A percentile compares a stretch with the other conserved stretches of the same genome.
These are phyloP conservation scores for Aspergillus sp. DNA, from an alignment of 2,329 filamentous ascomycete species.

Conservation along the genomic window DNA sequence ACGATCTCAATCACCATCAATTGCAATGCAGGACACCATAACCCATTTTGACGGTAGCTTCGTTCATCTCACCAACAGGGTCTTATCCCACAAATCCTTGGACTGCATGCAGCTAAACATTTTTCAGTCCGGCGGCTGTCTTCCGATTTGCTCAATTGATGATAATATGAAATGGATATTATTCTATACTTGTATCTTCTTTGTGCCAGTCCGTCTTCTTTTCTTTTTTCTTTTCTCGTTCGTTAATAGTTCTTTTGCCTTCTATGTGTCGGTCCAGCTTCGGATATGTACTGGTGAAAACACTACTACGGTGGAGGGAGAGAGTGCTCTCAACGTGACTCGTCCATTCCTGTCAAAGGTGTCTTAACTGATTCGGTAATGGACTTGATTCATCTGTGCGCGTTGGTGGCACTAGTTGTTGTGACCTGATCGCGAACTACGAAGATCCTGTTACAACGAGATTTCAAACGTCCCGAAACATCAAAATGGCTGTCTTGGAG, in stretches of 20 bases:
- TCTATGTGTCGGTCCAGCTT: background rate
- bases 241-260: background rate
- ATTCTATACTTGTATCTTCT: background rate
- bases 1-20: slow-evolving; percentile 8
- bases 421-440: slow-evolving; percentile 6
- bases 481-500: slow-evolving; percentile 8
- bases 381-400: background rate
- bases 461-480: slow-evolving; percentile 11
- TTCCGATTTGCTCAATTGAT: slow-evolving; percentile 4
- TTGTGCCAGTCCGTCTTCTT: background rate
- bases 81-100: slow-evolving; percentile 12
- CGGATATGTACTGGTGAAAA: background rate
- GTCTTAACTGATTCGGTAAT: background rate
- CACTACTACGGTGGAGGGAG: background rate
- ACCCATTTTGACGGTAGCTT: slow-evolving; percentile 3
- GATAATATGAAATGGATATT: slow-evolving; percentile 1
- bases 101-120: slow-evolving; percentile 13
- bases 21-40: slow-evolving; percentile 1
- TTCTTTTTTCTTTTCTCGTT: background rate
- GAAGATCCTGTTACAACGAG: slow-evolving; percentile 1
- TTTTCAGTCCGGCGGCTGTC: slow-evolving; percentile 7
- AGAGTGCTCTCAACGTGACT: background rate
- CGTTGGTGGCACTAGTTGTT: background rate
- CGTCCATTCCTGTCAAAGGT: background rate
- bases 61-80: background rate